Evolutionary conservation across 2,329 filamentous ascomycete species (phyloP), one percentile per base, ranked within the genome.

Genomic region (Beauveria brongniartii): DNA sequence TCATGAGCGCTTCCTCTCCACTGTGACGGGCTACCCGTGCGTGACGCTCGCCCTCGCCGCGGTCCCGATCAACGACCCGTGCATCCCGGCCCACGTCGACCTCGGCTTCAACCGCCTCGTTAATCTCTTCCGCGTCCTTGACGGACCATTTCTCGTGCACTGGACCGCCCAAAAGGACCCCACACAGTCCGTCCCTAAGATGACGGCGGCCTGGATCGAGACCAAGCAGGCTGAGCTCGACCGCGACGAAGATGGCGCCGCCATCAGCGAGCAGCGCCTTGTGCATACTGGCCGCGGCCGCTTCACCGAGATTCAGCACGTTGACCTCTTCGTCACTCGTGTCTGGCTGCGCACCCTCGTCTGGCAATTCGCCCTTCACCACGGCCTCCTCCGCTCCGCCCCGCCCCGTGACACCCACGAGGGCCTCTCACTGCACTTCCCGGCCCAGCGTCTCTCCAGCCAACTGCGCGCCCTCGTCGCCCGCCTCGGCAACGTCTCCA

Each of bases 1-100:
- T 37, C 80, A 83, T 62, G 82, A 84, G 66, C 77, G 82, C 18
- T 84, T 83, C 66, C 66, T 81, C n/a, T 78, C 78, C 40, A 77
- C 83, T 28, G 71, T 79, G 4, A 76, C 80, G 44, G 80, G 80
- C 48, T 77, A 77, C 5, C 73, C 74, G 1, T 71, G 72, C 30
- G 67, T 71, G 18, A 66, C 77, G 62, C 65, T 66, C 9, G 70
- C 73, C 0, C 69, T 77, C 7, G 61, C 64, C 18, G 68, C 68
- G 4, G 64, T 71, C 20, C 73, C 72, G 1, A 50, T 67, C 2
- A 41, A 65, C 10, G 75, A 77, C 63, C 59, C 65, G 2, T 68
- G 64, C 24, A 74, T 76, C 18, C 73, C 74, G 0, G 61, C 69
- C 6, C 65, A 74, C 48, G 71, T 77, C 37, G 68, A 75, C 18